These are phyloP conservation scores for Cercophora sp. DNA, from an alignment of 495 filamentous ascomycete species.

Conservation along the genomic window DNA sequence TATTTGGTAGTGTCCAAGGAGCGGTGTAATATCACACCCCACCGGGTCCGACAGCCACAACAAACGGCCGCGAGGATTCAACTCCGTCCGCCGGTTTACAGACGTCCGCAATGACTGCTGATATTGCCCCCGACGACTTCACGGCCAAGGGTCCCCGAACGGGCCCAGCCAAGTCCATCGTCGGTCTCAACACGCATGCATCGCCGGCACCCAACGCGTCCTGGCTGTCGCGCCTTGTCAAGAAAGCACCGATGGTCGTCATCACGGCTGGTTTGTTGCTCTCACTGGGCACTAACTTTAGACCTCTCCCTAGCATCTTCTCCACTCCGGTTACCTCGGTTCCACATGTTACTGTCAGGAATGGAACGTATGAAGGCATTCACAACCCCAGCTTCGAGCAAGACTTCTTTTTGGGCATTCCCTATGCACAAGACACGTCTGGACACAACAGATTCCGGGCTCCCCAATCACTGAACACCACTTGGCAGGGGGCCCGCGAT, in stretches of 20 bases:
- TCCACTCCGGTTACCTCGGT: not conserved
- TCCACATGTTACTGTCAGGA: constrained; percentile 13
- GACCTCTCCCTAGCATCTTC: too few species aligned
- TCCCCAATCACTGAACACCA: constrained; percentile 49
- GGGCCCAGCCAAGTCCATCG: not conserved
- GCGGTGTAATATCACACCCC: not conserved
- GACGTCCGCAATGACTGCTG: not conserved
- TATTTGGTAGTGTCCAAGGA: not conserved
- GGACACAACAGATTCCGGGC: constrained; percentile 55
- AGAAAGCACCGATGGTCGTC: not conserved
- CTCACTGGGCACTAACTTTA: not conserved
- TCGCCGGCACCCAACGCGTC: not conserved
- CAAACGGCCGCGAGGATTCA: too few species aligned
- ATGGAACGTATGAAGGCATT: constrained; percentile 35
- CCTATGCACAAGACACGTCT: constrained; percentile 60
- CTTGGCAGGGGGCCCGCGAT: constrained; percentile 40
- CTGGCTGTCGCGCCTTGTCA: too few species aligned
- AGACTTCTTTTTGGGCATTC: constrained; percentile 60
- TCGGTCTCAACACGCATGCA: too few species aligned
- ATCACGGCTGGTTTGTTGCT: not conserved
- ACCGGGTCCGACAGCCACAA: not conserved
- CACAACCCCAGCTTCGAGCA: constrained; percentile 30
- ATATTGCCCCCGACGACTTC: not conserved
- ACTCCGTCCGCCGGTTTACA: not conserved
- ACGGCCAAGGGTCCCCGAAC: not conserved